These are phyloP conservation scores for Blastobotrys malaysiensis DNA, from an alignment of 1,139 yeast species.

Conservation along the genomic window DNA sequence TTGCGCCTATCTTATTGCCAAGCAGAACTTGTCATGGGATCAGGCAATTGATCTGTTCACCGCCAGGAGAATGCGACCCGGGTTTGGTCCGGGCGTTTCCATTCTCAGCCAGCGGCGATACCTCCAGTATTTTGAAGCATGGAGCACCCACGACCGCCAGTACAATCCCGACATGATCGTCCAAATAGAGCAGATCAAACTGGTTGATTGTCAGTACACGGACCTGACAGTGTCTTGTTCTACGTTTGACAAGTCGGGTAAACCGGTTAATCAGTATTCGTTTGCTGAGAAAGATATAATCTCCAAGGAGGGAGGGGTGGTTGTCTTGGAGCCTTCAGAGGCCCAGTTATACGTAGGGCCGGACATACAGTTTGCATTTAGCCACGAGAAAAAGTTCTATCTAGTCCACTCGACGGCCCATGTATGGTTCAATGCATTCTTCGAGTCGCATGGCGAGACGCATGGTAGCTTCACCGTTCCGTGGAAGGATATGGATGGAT, in stretches of 20 bases:
- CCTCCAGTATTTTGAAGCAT: conserved; percentile 52
- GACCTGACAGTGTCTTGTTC: conserved; percentile 27
- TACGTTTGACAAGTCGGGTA: conserved; percentile 21
- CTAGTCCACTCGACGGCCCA: conserved; percentile 24
- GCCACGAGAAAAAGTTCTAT: conserved; percentile 11
- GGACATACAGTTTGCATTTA: conserved; percentile 21
- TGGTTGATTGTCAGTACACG: conserved; percentile 25
- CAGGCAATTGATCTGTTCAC: conserved; percentile 53
- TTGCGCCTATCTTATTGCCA: conserved; percentile 63
- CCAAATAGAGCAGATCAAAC: conserved; percentile 24
- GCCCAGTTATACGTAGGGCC: conserved; percentile 15
- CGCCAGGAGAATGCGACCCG: conserved; percentile 49
- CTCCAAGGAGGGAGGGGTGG: background rate
- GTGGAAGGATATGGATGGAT: conserved; percentile 71
- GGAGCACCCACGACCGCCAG: conserved; percentile 22
- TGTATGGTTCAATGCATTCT: conserved; percentile 34
- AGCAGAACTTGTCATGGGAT: conserved; percentile 34
- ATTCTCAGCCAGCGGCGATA: conserved; percentile 66
- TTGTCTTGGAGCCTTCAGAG: conserved; percentile 4
- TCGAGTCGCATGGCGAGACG: conserved; percentile 27
- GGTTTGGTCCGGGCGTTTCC: conserved; percentile 63
- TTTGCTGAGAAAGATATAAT: conserved; percentile 20
- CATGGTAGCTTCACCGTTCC: conserved; percentile 25
- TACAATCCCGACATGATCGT: conserved; percentile 22
- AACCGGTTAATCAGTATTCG: conserved; percentile 18